Base-by-base conservation (phyloP, 2,329 filamentous ascomycete genomes). In the Whalleya microplaca region DNA sequence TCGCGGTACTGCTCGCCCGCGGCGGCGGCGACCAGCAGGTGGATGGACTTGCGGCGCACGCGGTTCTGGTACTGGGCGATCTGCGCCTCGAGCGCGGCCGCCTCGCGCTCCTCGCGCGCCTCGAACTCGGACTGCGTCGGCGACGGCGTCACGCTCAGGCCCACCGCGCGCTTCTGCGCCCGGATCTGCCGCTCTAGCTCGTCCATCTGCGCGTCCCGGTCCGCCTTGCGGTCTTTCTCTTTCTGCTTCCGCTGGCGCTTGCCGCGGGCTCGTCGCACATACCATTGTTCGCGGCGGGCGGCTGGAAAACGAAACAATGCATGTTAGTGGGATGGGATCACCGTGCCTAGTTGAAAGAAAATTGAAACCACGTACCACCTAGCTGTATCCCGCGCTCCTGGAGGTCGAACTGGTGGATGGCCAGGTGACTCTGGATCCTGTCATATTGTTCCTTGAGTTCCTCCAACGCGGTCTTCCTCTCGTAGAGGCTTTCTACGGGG, bases 11-110 rank as follows among this genome's bases (percentile, higher is more conserved):
- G 61, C 40, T 63, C 41, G 41, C 59, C 54, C 14, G 64, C 55
- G 20, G 63, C 59, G 20, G 65, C 63, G 44, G 64, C 62, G 14
- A 63, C 21, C 23, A 66, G 58, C 4, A 69, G 42, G 48, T 67
- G 65, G 10, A 56, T 41, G 32, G 60, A 61, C 21, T 43, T 45
- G 40, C 63, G 63, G 41, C 50, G 59, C 23, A 65, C 37, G 40
- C 56, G 62, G 18, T 58, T 55, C n/a, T 50, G 51, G n/a, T 64
- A 60, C 0, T 44, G 45, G 1, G 47, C 41, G 14, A 61, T 45
- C 23, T 44, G 53, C 44, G 37, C 29, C 14, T 55, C 51, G 19
- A 48, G 42, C 14, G 32, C 41, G 4, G 4, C 23, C 4, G 4
- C 4, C 23, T 27, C 23, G 23, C 23, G 23, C 23, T 27, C 23